These are phyloP conservation scores for Aspergillus brasiliensis DNA, from an alignment of 2,329 filamentous ascomycete genomes.

Conservation along the genomic window DNA sequence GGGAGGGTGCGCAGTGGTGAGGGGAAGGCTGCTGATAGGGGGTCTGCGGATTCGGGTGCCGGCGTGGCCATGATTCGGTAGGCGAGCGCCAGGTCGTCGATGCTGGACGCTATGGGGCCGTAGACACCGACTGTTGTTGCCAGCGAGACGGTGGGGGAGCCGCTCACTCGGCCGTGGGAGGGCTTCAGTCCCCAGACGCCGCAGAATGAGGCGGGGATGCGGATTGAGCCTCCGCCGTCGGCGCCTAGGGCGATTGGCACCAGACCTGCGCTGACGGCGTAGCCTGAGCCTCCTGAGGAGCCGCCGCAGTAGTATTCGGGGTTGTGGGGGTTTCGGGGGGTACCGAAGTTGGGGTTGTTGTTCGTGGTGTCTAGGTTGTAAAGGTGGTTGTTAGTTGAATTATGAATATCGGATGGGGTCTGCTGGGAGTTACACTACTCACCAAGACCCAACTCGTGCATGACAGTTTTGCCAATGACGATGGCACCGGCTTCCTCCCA, in stretches of 20 bases:
- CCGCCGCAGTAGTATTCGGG: slow-evolving; percentile 76
- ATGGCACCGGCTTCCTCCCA: slow-evolving; percentile 75
- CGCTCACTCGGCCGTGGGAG: slow-evolving; percentile 69
- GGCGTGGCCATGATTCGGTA: slow-evolving; percentile 79
- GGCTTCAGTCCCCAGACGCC: slow-evolving; percentile 82
- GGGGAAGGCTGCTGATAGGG: slow-evolving; percentile 64
- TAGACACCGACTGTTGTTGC: slow-evolving; percentile 66
- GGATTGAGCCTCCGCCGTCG: slow-evolving; percentile 74
- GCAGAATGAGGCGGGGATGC: slow-evolving; percentile 74
- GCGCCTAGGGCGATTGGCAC: slow-evolving; percentile 73
- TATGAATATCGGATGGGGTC: background rate
- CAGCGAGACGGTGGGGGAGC: slow-evolving; percentile 59
- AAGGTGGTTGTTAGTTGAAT: slow-evolving; percentile 9
- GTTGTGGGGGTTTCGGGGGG: slow-evolving; percentile 78
- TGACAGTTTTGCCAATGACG: slow-evolving; percentile 73
- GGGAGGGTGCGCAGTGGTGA: slow-evolving; percentile 47
- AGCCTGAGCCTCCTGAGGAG: slow-evolving; percentile 75
- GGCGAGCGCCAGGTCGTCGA: slow-evolving; percentile 76
- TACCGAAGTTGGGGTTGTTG: slow-evolving; percentile 75
- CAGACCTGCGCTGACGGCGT: slow-evolving; percentile 68
- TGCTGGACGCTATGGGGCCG: slow-evolving; percentile 75
- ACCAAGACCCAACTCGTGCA: slow-evolving; percentile 78
- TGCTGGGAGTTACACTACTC: slow-evolving; percentile 34
- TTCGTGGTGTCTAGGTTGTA: slow-evolving; percentile 70
- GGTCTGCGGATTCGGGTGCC: slow-evolving; percentile 58